A percentile compares a stretch with the other conserved stretches of the same genome.
These are phyloP conservation scores for Mycena citricolor DNA, from an alignment of 1,284 basidiomycete species.

Conservation along the genomic window DNA sequence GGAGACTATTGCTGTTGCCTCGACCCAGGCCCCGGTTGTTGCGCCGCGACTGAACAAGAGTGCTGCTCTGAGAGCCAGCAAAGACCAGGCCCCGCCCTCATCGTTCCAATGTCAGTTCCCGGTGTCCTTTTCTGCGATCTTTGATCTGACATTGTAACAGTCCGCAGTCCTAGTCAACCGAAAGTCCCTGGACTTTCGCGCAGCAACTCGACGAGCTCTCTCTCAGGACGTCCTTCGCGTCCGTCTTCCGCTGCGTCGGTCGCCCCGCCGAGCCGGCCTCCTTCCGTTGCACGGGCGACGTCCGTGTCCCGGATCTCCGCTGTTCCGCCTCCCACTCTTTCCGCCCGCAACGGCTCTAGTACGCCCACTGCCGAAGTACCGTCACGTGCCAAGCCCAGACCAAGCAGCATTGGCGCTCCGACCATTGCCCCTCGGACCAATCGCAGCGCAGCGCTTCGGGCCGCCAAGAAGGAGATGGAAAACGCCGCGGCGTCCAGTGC, in stretches of 20 bases:
- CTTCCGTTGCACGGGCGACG: constrained; percentile 18
- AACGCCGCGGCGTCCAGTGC: constrained; percentile 39
- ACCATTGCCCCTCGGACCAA: constrained; percentile 68
- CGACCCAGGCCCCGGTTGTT: constrained; percentile 59
- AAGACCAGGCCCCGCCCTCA: constrained; percentile 59
- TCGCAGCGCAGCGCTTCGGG: constrained; percentile 70
- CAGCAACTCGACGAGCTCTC: constrained; percentile 37
- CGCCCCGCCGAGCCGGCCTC: constrained; percentile 22
- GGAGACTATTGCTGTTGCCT: constrained; percentile 69
- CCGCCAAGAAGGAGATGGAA: constrained; percentile 61
- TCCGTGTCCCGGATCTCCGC: constrained; percentile 21
- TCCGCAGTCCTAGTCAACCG: constrained; percentile 39
- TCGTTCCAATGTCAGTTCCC: constrained; percentile 61
- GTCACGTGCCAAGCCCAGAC: constrained; percentile 39
- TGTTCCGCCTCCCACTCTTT: constrained; percentile 23
- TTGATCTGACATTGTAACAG: constrained; percentile 29
- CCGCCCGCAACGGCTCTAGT: constrained; percentile 11
- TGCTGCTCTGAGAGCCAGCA: constrained; percentile 60
- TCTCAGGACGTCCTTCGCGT: constrained; percentile 28
- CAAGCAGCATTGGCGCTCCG: constrained; percentile 56
- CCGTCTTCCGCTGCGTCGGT: constrained; percentile 31
- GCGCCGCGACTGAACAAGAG: constrained; percentile 69
- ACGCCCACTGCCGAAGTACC: constrained; percentile 18
- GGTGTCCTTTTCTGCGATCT: not conserved
- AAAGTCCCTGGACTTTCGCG: constrained; percentile 45